Evolutionary conservation across 345 rosid species (phyloP), one percentile per base, ranked within the genome.

Genomic region (Arabidopsis suecica): DNA sequence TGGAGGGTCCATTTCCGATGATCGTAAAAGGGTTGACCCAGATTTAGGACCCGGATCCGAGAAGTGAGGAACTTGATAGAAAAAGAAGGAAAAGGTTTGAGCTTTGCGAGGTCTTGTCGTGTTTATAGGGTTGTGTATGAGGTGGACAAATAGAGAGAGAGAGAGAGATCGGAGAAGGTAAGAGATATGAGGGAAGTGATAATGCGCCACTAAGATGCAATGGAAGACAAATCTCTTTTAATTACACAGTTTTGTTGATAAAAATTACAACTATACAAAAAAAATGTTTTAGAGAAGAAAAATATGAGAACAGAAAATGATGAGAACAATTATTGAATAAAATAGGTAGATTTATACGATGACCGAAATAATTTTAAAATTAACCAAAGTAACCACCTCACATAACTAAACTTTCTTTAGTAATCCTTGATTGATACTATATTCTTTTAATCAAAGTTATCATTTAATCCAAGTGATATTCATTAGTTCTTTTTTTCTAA

Each of bases 1-100:
- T 18, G 97, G 95, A 79, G 89, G 89, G 84, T 94, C 96, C 98
- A 94, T 94, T 78, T 55, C 71, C 48, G 54, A 71, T n/a, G 62
- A 56, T 4, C 71, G 48, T 13, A 30, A 63, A 41, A n/a, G 68
- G 49, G 73, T 49, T 12, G 73, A 45, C 66, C 71, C 75, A 55
- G 68, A 56, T 58, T 56, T 41, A 38, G 68, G 65, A 71, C 78
- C 79, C 66, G 86, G 83, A 80, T 85, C 87, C 81, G 76, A 83
- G 40, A 78, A 71, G 76, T 71, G 79, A 70, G 76, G 54, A 76
- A 47, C 28, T 65, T 48, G 50, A 41, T 14, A 1, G 32, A 49
- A 44, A 22, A 25, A 7, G 9, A 9, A 23, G 4, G 9, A 20
- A 28, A 33, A 49, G 37, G 64, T 13, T 61, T 72, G 57, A 61